Conservation (phyloP, 1,284 basidiomycete genomes). For the Apiotrichum brassicae region DNA sequence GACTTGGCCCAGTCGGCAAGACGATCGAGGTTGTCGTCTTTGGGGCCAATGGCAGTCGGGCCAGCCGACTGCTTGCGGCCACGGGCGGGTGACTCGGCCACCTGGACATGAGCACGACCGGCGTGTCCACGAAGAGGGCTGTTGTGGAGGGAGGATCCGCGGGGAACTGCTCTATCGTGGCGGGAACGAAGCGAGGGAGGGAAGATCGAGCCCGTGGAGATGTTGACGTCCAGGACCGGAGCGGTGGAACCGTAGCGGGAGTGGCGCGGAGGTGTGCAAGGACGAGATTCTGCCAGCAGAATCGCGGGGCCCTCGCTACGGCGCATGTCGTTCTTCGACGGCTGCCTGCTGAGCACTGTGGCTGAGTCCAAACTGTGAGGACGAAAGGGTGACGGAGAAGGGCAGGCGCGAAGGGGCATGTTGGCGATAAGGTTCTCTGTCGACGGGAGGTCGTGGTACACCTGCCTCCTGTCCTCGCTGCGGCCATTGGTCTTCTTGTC, state of each 20-base stretch:
- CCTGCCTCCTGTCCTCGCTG: neutral
- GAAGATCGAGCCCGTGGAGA: slow-evolving; percentile 2
- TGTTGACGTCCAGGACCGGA: slow-evolving; percentile 10
- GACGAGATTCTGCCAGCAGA: neutral
- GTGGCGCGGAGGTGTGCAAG: neutral
- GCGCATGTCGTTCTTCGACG: neutral
- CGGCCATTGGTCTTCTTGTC: neutral
- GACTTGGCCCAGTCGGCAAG: slow-evolving; percentile 42
- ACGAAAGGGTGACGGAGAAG: neutral
- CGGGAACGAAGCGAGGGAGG: neutral
- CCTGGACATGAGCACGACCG: no score
- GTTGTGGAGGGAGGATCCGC: neutral
- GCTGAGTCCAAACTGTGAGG: neutral
- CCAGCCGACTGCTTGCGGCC: slow-evolving; percentile 16
- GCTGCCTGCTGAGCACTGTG: neutral
- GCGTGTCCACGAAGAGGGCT: neutral
- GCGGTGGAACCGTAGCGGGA: neutral
- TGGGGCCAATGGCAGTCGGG: slow-evolving; percentile 2
- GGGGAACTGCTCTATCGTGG: neutral
- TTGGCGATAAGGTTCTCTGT: no score
- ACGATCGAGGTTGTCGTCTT: slow-evolving; percentile 30
- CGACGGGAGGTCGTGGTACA: no score
- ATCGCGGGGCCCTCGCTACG: neutral
- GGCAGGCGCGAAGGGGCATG: no score
- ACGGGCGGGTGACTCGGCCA: neutral